Evolutionary conservation across 257 asterid genomes (phyloP), one percentile per base, ranked within the genome.

Genomic region (Plantago ovata): DNA sequence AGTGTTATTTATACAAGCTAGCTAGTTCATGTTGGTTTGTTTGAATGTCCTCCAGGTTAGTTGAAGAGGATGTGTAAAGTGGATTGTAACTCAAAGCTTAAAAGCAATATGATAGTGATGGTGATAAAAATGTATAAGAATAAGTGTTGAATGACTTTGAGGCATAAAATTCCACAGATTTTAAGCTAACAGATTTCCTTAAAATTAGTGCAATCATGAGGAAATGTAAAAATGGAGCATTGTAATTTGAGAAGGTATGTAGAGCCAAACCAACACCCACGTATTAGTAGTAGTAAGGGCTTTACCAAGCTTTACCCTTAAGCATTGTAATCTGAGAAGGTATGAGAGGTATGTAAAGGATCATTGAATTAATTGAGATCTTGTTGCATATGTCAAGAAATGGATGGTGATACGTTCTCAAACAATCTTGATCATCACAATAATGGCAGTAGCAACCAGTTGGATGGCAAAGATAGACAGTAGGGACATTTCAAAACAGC

Each of bases 31-130:
- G 15, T 3, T 53, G 19, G 41, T 24, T 19, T 49, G 15, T 3
- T 53, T 4, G 21, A 38, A 22, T 57, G 66, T 24, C 19, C 15
- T 47, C 58, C 9, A 38, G 39, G 72, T 70, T 80, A 71, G 75
- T 77, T 79, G 58, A 64, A 71, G 61, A 47, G 66, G 70, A 51
- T 45, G 54, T 60, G 60, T 60, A 45, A 48, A 42, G 23, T 63
- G 74, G 67, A 28, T 28, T 65, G 71, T 62, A 70, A 41, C 38
- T 47, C 62, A 74, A 81, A 74, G 70, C 92, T 76, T 80, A 51
- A 61, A 76, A 73, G 87, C 85, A 68, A 77, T 38, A 28, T 33
- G 53, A 77, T 64, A 40, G 7, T 39, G 80, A 75, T 60, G 47
- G 77, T 54, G 90, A 72, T 64, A 44, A 58, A 15, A 43, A 36